Evolutionary conservation across 192 early-diverging fungal species (phyloP).

Genomic region (Linderina pennispora): DNA sequence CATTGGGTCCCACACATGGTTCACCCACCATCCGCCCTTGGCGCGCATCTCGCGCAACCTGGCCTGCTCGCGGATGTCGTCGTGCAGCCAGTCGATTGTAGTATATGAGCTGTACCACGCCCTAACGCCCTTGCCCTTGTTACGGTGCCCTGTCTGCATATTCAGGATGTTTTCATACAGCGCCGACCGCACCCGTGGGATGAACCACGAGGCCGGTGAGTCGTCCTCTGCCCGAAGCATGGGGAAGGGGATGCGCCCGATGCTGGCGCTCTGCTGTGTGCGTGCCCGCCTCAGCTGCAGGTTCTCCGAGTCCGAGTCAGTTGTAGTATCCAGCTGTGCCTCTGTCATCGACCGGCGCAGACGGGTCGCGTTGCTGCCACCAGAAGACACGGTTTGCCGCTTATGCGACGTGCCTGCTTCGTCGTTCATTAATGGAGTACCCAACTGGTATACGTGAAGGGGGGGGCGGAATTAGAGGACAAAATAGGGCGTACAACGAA

Average conservation of each 20-base stretch:
- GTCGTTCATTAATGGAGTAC: too few relatives aligned
- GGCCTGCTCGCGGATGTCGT: slow-evolving; percentile 75
- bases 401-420: too few relatives aligned
- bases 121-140: slow-evolving; percentile 34
- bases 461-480: too few relatives aligned
- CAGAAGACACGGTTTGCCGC: too few relatives aligned
- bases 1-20: slow-evolving; percentile 62
- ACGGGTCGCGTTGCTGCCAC: too few relatives aligned
- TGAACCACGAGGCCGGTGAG: slow-evolving; percentile 38
- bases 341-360: too few relatives aligned
- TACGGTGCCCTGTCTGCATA: slow-evolving; percentile 12
- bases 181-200: slow-evolving; percentile 35
- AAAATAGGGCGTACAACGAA: too few relatives aligned
- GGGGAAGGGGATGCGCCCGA: slow-evolving; percentile 24
- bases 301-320: too few relatives aligned
- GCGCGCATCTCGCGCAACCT: slow-evolving; percentile 55
- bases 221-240: slow-evolving; percentile 36
- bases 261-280: too few relatives aligned
- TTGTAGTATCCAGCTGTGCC: too few relatives aligned
- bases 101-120: slow-evolving; percentile 44
- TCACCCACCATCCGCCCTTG: slow-evolving; percentile 52
- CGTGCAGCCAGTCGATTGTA: slow-evolving; percentile 82
- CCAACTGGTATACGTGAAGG: too few relatives aligned
- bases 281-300: too few relatives aligned
- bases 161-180: slow-evolving; percentile 27